Conservation (phyloP, 2,329 filamentous ascomycete species). For the Epichloe festucae region DNA sequence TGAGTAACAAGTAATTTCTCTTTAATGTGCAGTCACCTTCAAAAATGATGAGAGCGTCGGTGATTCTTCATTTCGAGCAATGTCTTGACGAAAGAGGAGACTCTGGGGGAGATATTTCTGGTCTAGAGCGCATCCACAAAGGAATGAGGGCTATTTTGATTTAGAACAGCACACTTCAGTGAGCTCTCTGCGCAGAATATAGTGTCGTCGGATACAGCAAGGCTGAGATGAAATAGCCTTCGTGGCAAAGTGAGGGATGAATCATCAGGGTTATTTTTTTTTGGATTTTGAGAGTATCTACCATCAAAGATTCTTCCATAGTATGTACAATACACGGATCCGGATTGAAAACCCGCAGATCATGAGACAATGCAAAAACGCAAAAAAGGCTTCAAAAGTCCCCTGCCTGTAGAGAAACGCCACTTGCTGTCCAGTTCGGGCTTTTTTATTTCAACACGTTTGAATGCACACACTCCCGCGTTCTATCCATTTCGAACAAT, state of each 20-base stretch:
- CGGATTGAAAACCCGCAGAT: background rate
- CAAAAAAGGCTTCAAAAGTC: background rate
- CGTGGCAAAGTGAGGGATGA: too few relatives aligned
- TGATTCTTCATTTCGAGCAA: too few relatives aligned
- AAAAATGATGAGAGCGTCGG: too few relatives aligned
- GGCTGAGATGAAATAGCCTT: too few relatives aligned
- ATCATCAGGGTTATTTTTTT: slow-evolving; percentile 19
- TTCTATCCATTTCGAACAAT: slow-evolving; percentile 8
- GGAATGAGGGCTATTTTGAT: too few relatives aligned
- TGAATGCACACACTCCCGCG: slow-evolving; percentile 18
- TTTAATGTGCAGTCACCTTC: background rate
- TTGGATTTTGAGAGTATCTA: slow-evolving; percentile 8
- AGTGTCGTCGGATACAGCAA: too few relatives aligned
- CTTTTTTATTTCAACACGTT: slow-evolving; percentile 21
- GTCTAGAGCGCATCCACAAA: too few relatives aligned
- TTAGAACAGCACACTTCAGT: too few relatives aligned
- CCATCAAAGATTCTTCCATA: slow-evolving; percentile 13
- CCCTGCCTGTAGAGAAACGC: slow-evolving; percentile 10
- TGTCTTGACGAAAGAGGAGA: too few relatives aligned
- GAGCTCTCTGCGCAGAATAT: too few relatives aligned
- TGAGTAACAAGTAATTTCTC: background rate
- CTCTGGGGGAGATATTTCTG: too few relatives aligned
- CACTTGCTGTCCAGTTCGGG: slow-evolving; percentile 7
- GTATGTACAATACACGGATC: slow-evolving; percentile 18
- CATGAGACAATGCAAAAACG: background rate